Base-by-base conservation (phyloP, 345 rosid species). In the Arabidopsis arenosa region DNA sequence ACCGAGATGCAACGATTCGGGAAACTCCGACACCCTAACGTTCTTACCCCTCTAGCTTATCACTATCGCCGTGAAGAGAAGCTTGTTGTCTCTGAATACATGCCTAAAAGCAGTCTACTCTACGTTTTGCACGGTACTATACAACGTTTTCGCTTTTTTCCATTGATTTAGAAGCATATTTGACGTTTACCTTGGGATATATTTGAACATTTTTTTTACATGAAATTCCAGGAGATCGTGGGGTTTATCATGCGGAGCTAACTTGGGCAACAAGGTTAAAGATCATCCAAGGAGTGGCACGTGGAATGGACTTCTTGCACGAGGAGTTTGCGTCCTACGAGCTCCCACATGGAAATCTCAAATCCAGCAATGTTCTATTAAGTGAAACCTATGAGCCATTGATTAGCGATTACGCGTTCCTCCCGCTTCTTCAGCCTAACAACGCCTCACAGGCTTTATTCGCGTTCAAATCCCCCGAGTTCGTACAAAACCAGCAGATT, bases 61-160 rank as follows among this genome's bases (percentile, higher is more conserved):
- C 97, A 93, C 78, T 91, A 69, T 68, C 82, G 96, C 48, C 84
- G 83, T 21, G 97, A 93, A 57, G 98, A 93, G 85, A 93, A 91
- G 79, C 90, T 93, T 35, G 54, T 93, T 44, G 89, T 91, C 41
- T 87, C 96, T 9, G 91, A 91, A 53, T 86, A 84, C 79, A 82
- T 91, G 80, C 85, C 97, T 32, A 89, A 86, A 68, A 93, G 98
- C 77, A 93, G 97, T 83, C 75, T 93, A 55, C 78, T 87, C 59
- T 88, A 82, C 54, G 80, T 88, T 79, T 76, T 93, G 52, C 98
- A 93, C 41, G 98, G 98, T 93, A 89, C 8, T 60, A 23, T 23
- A 18, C 2, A 18, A 39, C 3, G 1, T 10, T 18, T 6, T 55
- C 30, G 18, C 14, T 53, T 53, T 32, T 10, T 1, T n/a, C 0